Conservation (phyloP, 805 yeast genomes). For the Cyberlindnera lachancei region DNA sequence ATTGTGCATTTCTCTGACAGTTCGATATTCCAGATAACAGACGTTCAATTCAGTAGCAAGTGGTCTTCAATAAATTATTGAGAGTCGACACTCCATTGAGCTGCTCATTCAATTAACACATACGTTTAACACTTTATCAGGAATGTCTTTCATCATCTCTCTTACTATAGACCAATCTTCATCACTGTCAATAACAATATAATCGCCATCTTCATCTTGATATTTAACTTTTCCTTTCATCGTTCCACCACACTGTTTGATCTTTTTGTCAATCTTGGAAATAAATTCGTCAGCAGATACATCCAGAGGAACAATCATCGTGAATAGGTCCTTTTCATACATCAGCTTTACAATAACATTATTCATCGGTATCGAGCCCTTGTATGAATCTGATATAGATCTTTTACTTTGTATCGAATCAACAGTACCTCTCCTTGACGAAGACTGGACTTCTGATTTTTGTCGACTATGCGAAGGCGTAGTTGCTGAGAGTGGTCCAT, state of each 20-base stretch:
- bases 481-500: constrained; percentile 9
- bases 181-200: constrained; percentile 72
- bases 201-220: constrained; percentile 94
- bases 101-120: constrained; percentile 34
- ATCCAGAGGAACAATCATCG: constrained; percentile 53
- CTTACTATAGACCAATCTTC: constrained; percentile 87
- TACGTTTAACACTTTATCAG: constrained; percentile 39
- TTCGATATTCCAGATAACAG: too few relatives aligned
- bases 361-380: constrained; percentile 29
- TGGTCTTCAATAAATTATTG: too few relatives aligned
- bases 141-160: constrained; percentile 51
- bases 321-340: constrained; percentile 46
- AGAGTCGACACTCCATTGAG: too few relatives aligned
- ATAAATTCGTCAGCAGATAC: constrained; percentile 45
- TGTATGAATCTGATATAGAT: constrained; percentile 33
- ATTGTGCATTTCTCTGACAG: too few relatives aligned
- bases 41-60: too few relatives aligned
- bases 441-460: constrained; percentile 18
- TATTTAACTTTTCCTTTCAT: constrained; percentile 57
- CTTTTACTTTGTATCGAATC: constrained; percentile 25
- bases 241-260: constrained; percentile 43
- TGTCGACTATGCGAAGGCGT: constrained; percentile 20
- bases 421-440: constrained; percentile 20
- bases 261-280: constrained; percentile 49
- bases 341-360: constrained; percentile 33